These are phyloP conservation scores for Cryptococcus jaspeensis DNA, from an alignment of 1,284 basidiomycete species.

Conservation along the genomic window DNA sequence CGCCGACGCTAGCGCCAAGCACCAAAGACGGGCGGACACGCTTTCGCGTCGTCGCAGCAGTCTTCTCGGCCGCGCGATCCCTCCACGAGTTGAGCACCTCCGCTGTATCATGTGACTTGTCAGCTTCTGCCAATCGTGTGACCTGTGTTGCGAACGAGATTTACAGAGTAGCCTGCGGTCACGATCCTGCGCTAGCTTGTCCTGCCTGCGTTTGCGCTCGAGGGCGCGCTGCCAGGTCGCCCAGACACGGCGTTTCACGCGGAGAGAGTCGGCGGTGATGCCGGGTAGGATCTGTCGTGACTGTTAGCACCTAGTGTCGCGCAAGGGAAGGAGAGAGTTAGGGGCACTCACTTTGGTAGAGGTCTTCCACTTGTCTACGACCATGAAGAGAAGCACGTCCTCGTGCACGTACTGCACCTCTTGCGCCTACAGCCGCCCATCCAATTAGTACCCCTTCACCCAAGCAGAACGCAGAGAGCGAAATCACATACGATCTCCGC, in stretches of 20 bases:
- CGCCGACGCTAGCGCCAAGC: neutral
- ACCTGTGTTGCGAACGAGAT: neutral
- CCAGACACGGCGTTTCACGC: conserved; percentile 20
- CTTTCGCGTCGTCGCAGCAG: neutral
- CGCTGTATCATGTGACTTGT: conserved; percentile 13
- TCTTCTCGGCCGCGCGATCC: conserved; percentile 23
- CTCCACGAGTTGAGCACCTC: conserved; percentile 38
- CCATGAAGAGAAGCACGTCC: conserved; percentile 40
- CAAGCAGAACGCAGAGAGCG: neutral
- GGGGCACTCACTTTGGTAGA: conserved; percentile 24
- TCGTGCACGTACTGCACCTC: conserved; percentile 39
- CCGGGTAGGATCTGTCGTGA: conserved; percentile 18
- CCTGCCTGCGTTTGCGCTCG: conserved; percentile 10
- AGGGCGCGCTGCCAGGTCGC: conserved; percentile 17
- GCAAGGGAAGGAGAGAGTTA: neutral
- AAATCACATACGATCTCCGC: conserved; percentile 19
- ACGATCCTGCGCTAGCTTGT: conserved; percentile 12
- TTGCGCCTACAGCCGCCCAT: conserved; percentile 18
- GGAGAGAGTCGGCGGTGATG: conserved; percentile 14
- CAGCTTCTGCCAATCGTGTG: neutral
- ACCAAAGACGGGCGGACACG: neutral
- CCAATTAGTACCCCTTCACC: neutral
- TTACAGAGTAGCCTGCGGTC: conserved; percentile 29
- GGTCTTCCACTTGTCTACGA: conserved; percentile 44
- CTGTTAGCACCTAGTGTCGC: neutral